Evolutionary conservation across 805 yeast genomes (phyloP).

Genomic region (Candida fluviatilis): DNA sequence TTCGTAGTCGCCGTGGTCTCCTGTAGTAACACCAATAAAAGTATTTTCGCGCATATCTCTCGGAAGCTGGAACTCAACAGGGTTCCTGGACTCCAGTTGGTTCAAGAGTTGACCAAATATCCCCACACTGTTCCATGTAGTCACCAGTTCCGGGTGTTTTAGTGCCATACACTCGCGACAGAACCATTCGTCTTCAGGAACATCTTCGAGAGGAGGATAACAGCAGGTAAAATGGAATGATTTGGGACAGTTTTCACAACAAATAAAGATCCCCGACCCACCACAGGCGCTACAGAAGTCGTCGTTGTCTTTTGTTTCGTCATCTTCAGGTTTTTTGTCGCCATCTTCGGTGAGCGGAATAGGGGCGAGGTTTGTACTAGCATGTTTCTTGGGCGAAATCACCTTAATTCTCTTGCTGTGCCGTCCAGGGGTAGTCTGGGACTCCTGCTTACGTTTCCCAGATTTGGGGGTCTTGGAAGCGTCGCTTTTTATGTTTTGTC

Average conservation of each 20-base stretch:
- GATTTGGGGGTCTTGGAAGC: conserved; percentile 7
- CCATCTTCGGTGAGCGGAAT: conserved; percentile 8
- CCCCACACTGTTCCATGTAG: conserved; percentile 37
- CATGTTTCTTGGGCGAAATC: conserved; percentile 28
- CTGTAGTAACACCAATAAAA: conserved; percentile 69
- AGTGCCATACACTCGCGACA: conserved; percentile 71
- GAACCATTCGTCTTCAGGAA: conserved; percentile 89
- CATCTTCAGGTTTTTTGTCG: conserved; percentile 8
- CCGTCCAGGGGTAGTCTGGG: conserved; percentile 11
- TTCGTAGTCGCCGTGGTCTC: conserved; percentile 65
- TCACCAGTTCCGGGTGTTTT: conserved; percentile 20
- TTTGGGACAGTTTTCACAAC: conserved; percentile 91
- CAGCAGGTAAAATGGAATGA: conserved; percentile 91
- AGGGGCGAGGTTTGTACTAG: conserved; percentile 23
- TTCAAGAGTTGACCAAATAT: conserved; percentile 56
- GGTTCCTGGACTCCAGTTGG: conserved; percentile 56
- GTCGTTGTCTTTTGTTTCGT: conserved; percentile 48
- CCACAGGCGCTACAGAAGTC: conserved; percentile 93
- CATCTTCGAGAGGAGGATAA: conserved; percentile 81
- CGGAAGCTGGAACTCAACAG: conserved; percentile 53
- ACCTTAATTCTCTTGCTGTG: conserved; percentile 24
- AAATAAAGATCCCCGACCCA: conserved; percentile 80
- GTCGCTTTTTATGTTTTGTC: conserved; percentile 3
- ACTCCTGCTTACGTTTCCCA: conserved; percentile 1
- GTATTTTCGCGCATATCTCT: conserved; percentile 55